Evolutionary conservation across 1,284 basidiomycete genomes (phyloP).

Genomic region (Marasmius oreades): DNA sequence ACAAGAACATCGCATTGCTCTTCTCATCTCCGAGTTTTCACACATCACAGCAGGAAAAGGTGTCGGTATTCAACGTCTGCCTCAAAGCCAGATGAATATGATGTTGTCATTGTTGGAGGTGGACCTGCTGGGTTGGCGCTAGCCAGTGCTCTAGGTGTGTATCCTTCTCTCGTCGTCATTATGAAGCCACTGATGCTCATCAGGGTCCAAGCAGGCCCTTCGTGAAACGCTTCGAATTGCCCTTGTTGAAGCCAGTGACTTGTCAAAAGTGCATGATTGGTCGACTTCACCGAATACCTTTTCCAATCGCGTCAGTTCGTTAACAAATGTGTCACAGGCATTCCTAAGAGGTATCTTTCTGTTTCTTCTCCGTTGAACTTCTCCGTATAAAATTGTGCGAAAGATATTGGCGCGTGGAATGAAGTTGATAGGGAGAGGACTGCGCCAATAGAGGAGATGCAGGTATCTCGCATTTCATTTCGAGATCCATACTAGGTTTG

Average conservation of each 20-base stretch:
- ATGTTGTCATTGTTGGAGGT: constrained; percentile 92
- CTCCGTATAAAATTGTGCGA: neutral
- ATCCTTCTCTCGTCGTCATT: constrained; percentile 7
- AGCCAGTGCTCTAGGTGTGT: constrained; percentile 79
- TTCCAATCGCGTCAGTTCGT: constrained; percentile 88
- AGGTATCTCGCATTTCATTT: constrained; percentile 42
- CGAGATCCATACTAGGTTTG: constrained; percentile 3
- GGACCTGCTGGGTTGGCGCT: constrained; percentile 91
- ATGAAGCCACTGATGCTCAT: neutral
- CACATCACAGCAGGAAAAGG: too few species aligned
- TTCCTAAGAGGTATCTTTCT: constrained; percentile 65
- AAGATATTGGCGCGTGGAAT: constrained; percentile 83
- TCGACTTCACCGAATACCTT: constrained; percentile 50
- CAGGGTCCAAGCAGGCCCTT: constrained; percentile 53
- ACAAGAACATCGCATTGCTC: neutral
- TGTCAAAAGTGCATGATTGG: constrained; percentile 73
- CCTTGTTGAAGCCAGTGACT: constrained; percentile 78
- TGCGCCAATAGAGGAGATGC: constrained; percentile 78
- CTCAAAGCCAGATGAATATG: constrained; percentile 48
- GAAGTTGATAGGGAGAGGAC: constrained; percentile 74
- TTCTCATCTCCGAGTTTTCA: neutral
- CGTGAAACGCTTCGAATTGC: constrained; percentile 56
- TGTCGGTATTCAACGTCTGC: neutral
- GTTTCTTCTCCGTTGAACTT: constrained; percentile 1
- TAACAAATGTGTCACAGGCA: constrained; percentile 78